Evolutionary conservation across 2,329 filamentous ascomycete species (phyloP).

Genomic region (Trichoderma asperellum): DNA sequence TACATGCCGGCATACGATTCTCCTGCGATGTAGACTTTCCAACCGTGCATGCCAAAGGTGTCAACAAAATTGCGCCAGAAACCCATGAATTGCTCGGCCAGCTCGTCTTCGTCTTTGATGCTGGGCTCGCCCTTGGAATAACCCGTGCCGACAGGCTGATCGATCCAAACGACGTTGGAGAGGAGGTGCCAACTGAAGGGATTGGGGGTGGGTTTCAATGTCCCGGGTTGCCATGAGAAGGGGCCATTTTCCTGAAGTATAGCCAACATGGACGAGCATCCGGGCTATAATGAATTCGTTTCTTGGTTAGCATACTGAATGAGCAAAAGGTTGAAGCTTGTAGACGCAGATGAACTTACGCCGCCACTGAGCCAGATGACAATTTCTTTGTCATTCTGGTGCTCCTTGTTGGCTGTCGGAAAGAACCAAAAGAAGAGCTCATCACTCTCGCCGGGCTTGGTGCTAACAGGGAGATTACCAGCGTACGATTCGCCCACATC

Average conservation of each 20-base stretch:
- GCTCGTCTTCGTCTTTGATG: slow-evolving; percentile 67
- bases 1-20: slow-evolving; percentile 71
- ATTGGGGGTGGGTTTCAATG: slow-evolving; percentile 65
- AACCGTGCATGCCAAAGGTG: slow-evolving; percentile 68
- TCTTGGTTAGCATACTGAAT: neutral
- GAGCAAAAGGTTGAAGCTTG: neutral
- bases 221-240: slow-evolving; percentile 72
- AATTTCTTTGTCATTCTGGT: slow-evolving; percentile 58
- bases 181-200: slow-evolving; percentile 66
- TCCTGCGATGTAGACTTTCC: slow-evolving; percentile 73
- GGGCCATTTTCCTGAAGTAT: slow-evolving; percentile 79
- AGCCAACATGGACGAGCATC: slow-evolving; percentile 66
- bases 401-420: slow-evolving; percentile 53
- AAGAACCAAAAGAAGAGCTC: slow-evolving; percentile 71
- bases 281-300: slow-evolving; percentile 41
- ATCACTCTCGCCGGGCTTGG: slow-evolving; percentile 47
- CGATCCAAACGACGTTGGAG: slow-evolving; percentile 67
- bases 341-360: slow-evolving; percentile 37
- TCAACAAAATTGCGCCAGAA: slow-evolving; percentile 81
- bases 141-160: slow-evolving; percentile 69
- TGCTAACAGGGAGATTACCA: slow-evolving; percentile 60
- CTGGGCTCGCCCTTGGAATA: slow-evolving; percentile 68
- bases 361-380: slow-evolving; percentile 65
- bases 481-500: slow-evolving; percentile 69
- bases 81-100: slow-evolving; percentile 72